Evolutionary conservation across 106 monocot species (phyloP), one percentile per base, ranked within the genome.

Genomic region (Xerophyta viscosa): DNA sequence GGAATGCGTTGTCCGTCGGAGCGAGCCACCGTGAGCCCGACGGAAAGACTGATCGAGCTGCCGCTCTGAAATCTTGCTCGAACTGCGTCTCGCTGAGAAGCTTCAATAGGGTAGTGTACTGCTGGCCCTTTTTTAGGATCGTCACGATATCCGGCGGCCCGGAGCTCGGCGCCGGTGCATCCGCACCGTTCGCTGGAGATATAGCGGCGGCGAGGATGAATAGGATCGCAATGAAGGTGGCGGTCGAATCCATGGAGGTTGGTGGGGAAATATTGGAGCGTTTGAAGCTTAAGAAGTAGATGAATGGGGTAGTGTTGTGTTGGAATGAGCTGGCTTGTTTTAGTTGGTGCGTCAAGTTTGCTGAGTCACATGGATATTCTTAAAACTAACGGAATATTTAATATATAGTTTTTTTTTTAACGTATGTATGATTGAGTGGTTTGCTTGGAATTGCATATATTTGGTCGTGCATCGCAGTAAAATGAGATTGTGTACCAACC

Each of bases 11-110:
- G 61, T 92, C 87, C 11, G 79, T 80, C 14, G 92, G 87, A 49
- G 92, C 92, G 52, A 92, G 75, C n/a, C 54, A 92, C 14, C 24
- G 92, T 92, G 24, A 92, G 48, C 18, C 92, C 92, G 22, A 62
- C 47, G 61, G 28, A 80, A 50, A 79, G 68, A 64, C 74, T 74
- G 51, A 83, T 80, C 30, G n/a, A 92, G 76, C 62, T 87, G 87
- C n/a, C n/a, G 70, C 60, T 83, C 3, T 64, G 6, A 41, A 87
- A n/a, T 56, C 79, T 76, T 0, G 22, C 28, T 0, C 51, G 54
- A n/a, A 61, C 24, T 77, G 83, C 8, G 92, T 87, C 18, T 46
- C 49, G n/a, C 66, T 65, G 15, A 88, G 79, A 10, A 83, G 69
- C 15, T 76, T 75, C 5, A 73, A 18, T 33, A 88, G 41, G 23